Conservation (phyloP, 495 filamentous ascomycete species). For the Hypoxylon crocopeplum region DNA sequence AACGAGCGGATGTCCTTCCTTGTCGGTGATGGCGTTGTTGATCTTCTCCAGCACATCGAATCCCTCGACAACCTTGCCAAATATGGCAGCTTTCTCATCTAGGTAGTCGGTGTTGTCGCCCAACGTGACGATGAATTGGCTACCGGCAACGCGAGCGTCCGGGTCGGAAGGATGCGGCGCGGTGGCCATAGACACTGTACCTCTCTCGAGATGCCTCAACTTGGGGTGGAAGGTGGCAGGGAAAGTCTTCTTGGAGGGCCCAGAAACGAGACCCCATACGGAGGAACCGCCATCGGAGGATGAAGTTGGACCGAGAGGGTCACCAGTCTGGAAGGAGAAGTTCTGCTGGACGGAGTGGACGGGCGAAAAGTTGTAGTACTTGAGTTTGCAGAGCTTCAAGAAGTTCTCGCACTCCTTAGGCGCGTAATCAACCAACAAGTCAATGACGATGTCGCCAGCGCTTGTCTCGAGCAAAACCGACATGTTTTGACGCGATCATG, state of each 20-base stretch:
- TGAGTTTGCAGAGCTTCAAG: conserved; percentile 95
- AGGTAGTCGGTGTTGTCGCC: conserved; percentile 87
- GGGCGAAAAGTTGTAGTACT: conserved; percentile 97
- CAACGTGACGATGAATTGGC: conserved; percentile 90
- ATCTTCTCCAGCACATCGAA: conserved; percentile 93
- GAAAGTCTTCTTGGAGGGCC: conserved; percentile 77
- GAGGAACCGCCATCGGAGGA: conserved; percentile 90
- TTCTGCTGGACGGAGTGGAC: conserved; percentile 86
- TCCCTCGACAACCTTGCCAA: conserved; percentile 92
- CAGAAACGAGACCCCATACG: conserved; percentile 86
- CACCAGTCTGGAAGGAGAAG: conserved; percentile 94
- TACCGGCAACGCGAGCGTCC: conserved; percentile 79
- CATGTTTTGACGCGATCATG: conserved; percentile 44
- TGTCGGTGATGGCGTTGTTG: conserved; percentile 86
- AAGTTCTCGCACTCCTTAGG: conserved; percentile 95
- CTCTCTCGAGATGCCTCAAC: conserved; percentile 82
- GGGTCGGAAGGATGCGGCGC: conserved; percentile 76
- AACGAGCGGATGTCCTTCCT: conserved; percentile 79
- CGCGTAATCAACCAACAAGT: conserved; percentile 84
- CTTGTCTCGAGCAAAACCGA: conserved; percentile 90
- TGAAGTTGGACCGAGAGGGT: conserved; percentile 85
- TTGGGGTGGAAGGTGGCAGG: conserved; percentile 81
- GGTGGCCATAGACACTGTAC: conserved; percentile 95
- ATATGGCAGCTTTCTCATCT: conserved; percentile 90
- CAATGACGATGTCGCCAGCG: conserved; percentile 90